Conservation (phyloP, 306 rosid genomes). For the Abrus precatorius region DNA sequence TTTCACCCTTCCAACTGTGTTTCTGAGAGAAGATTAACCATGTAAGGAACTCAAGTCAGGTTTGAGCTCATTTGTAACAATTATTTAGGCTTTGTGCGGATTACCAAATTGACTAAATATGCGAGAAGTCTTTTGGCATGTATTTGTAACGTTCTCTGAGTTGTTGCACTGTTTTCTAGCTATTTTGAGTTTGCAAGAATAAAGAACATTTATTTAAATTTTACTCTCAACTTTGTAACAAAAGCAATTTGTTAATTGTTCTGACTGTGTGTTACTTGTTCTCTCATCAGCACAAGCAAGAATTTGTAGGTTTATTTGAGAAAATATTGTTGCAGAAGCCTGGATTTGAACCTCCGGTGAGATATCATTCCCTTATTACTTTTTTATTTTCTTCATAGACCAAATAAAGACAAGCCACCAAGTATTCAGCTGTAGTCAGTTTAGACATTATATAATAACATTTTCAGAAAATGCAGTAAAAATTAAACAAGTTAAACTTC, state of each 20-base stretch:
- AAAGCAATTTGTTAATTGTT: constrained; percentile 28
- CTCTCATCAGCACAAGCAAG: constrained; percentile 71
- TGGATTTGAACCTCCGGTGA: constrained; percentile 75
- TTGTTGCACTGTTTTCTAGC: constrained; percentile 27
- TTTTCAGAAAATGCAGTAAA: constrained; percentile 1
- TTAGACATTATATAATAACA: neutral
- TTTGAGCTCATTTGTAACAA: constrained; percentile 22
- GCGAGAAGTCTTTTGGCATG: constrained; percentile 1
- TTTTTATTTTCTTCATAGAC: constrained; percentile 25
- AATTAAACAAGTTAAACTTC: neutral
- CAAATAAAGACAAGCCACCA: neutral
- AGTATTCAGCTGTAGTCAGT: constrained; percentile 2
- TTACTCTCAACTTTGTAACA: constrained; percentile 29
- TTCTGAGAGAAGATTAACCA: neutral
- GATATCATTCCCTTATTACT: constrained; percentile 48
- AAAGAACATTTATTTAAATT: neutral
- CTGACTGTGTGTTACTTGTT: constrained; percentile 25
- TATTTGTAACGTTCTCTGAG: neutral
- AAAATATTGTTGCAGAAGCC: constrained; percentile 65
- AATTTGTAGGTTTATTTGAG: constrained; percentile 63
- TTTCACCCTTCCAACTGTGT: neutral
- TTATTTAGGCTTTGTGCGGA: constrained; percentile 5
- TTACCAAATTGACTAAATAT: constrained; percentile 17
- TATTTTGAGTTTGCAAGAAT: constrained; percentile 13
- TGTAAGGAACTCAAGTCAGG: neutral